Conservation (phyloP, 345 rosid species). For the Hibiscus tridactylites region DNA sequence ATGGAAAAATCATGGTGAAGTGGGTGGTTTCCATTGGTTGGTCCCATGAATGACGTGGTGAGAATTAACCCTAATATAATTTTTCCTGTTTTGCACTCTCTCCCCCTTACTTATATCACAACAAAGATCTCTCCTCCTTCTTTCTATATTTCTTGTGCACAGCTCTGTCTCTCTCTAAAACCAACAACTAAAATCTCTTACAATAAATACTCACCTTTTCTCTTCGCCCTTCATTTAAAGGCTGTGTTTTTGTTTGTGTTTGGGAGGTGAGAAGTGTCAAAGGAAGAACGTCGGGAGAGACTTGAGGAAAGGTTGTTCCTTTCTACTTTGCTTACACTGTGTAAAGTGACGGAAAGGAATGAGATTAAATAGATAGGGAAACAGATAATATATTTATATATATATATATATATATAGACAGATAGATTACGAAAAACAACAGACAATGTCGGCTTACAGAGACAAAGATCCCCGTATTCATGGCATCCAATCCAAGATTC, state of each 20-base stretch:
- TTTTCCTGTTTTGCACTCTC: neutral
- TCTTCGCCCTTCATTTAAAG: neutral
- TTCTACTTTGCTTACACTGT: neutral
- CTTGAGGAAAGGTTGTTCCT: neutral
- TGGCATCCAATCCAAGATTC: conserved; percentile 66
- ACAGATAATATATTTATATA: neutral
- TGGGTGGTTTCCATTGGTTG: too few species aligned
- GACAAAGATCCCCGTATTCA: conserved; percentile 64
- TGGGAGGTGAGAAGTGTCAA: neutral
- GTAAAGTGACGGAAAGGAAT: neutral
- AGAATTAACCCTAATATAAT: too few species aligned
- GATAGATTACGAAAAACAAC: conserved; percentile 1
- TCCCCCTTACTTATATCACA: neutral
- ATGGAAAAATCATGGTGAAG: too few species aligned
- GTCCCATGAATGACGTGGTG: too few species aligned
- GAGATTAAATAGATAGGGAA: neutral
- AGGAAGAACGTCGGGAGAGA: neutral
- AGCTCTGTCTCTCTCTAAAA: conserved; percentile 1
- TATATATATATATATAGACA: neutral
- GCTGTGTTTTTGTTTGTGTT: neutral
- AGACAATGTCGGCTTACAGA: conserved; percentile 63
- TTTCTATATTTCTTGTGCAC: conserved; percentile 21
- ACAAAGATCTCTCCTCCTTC: neutral
- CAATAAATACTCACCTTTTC: conserved; percentile 9
- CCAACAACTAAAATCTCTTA: neutral